Percentiles rank a stretch among this genome's conserved stretches.
These are phyloP conservation scores for Saccharomycopsis fermentans DNA, from an alignment of 805 yeast genomes.

Conservation along the genomic window DNA sequence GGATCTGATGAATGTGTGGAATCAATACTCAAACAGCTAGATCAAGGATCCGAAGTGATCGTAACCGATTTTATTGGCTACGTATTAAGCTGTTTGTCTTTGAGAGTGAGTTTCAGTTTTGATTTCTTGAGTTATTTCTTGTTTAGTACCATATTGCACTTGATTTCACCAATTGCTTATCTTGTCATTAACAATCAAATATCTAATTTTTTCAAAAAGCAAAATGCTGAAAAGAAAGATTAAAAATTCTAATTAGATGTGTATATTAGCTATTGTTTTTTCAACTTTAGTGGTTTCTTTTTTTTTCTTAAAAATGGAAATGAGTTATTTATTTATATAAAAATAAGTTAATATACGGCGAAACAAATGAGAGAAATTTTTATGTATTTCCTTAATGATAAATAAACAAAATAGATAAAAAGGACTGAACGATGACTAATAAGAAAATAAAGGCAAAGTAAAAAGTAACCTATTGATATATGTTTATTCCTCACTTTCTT, in stretches of 20 bases:
- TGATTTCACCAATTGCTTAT: conserved; percentile 53
- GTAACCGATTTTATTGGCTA: conserved; percentile 83
- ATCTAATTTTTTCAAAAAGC: conserved; percentile 34
- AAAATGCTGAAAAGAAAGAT: conserved; percentile 6
- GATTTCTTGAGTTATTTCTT: conserved; percentile 43
- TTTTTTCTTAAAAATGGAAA: background rate
- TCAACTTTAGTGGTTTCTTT: background rate
- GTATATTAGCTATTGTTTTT: background rate
- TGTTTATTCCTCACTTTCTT: conserved; percentile 20
- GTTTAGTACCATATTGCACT: conserved; percentile 37
- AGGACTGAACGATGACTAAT: background rate
- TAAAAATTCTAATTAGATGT: background rate
- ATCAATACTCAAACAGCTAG: conserved; percentile 44
- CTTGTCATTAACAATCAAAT: conserved; percentile 42
- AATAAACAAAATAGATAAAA: background rate
- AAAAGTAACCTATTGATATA: background rate
- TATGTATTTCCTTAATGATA: background rate
- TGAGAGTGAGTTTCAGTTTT: conserved; percentile 63
- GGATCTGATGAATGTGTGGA: conserved; percentile 57
- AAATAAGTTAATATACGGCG: background rate
- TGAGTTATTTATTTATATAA: background rate
- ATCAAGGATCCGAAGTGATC: conserved; percentile 58
- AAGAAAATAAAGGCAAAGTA: background rate
- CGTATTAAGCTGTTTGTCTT: conserved; percentile 54
- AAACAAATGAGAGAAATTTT: background rate